phyloP scores from a whole-genome alignment of 495 filamentous ascomycete genomes.

The Neurospora sp. region DNA sequence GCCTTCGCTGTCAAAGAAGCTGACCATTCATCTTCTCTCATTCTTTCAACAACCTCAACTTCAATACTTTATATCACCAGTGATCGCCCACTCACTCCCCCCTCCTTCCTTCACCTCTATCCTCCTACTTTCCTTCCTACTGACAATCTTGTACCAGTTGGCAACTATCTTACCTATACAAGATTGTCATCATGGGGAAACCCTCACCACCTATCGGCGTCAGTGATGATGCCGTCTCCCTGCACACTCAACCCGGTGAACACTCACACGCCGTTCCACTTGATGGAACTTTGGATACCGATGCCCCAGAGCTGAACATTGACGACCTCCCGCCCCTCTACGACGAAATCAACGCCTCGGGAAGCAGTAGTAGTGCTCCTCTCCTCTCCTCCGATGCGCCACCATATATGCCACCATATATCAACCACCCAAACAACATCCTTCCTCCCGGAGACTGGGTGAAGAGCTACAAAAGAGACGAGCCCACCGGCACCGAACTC shows the following conservation, averaged over 20 bases:
- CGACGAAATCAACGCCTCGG: constrained; percentile 13
- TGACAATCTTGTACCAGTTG: neutral
- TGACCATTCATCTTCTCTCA: neutral
- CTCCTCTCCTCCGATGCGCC: constrained; percentile 8
- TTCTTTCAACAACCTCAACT: neutral
- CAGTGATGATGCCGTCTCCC: constrained; percentile 16
- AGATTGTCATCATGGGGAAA: constrained; percentile 15
- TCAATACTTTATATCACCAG: neutral
- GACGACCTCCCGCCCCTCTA: constrained; percentile 30
- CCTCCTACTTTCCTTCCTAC: neutral
- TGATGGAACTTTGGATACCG: constrained; percentile 19
- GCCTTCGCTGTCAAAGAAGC: neutral
- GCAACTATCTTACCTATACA: neutral
- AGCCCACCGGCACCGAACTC: constrained; percentile 20
- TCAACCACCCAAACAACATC: neutral
- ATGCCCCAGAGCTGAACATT: constrained; percentile 19
- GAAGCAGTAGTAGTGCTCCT: constrained; percentile 11
- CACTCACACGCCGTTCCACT: neutral
- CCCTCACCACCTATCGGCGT: constrained; percentile 7
- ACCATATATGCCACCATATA: neutral
- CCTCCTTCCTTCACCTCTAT: neutral
- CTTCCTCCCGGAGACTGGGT: constrained; percentile 1
- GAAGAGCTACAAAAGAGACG: constrained; percentile 13
- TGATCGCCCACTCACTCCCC: neutral
- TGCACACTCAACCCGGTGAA: constrained; percentile 15